These are phyloP conservation scores for Meyerozyma athensensis DNA, from an alignment of 1,139 yeast genomes.

Conservation along the genomic window DNA sequence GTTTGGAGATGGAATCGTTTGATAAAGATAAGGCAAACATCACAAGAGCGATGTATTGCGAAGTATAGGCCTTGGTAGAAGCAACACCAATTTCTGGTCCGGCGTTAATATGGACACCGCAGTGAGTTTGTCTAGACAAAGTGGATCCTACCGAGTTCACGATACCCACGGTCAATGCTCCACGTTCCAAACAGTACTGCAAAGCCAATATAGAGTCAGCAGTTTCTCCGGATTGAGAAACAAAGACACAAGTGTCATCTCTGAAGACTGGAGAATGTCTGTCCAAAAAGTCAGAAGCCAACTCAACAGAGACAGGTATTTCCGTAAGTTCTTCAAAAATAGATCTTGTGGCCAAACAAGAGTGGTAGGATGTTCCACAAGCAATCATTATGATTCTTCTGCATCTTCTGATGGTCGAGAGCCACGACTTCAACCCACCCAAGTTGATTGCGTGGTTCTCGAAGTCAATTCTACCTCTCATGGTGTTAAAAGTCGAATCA, in stretches of 20 bases:
- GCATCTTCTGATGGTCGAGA: conserved; percentile 88
- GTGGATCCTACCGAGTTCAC: conserved; percentile 93
- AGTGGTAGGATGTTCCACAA: conserved; percentile 98
- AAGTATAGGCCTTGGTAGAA: conserved; percentile 98
- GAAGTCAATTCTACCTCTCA: conserved; percentile 98
- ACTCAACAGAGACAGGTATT: conserved; percentile 92
- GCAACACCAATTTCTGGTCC: conserved; percentile 99
- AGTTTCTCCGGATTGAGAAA: conserved; percentile 98
- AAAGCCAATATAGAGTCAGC: conserved; percentile 97
- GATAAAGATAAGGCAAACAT: conserved; percentile 94
- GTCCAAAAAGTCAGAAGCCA: conserved; percentile 96
- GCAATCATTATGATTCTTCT: conserved; percentile 98
- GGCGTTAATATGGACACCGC: conserved; percentile 99
- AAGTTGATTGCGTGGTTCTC: conserved; percentile 70
- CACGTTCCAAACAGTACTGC: conserved; percentile 94
- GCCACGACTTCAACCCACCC: conserved; percentile 85
- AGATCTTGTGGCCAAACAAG: conserved; percentile 95
- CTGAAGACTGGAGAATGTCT: conserved; percentile 94
- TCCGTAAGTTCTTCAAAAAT: conserved; percentile 95
- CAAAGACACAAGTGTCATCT: conserved; percentile 96
- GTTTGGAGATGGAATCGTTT: conserved; percentile 80
- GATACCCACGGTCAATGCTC: conserved; percentile 95
- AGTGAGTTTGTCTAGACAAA: conserved; percentile 92
- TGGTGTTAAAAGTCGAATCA: conserved; percentile 94
- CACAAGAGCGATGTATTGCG: conserved; percentile 94